These are phyloP conservation scores for Eucalyptus melliodora DNA, from an alignment of 345 rosid genomes.

Conservation along the genomic window DNA sequence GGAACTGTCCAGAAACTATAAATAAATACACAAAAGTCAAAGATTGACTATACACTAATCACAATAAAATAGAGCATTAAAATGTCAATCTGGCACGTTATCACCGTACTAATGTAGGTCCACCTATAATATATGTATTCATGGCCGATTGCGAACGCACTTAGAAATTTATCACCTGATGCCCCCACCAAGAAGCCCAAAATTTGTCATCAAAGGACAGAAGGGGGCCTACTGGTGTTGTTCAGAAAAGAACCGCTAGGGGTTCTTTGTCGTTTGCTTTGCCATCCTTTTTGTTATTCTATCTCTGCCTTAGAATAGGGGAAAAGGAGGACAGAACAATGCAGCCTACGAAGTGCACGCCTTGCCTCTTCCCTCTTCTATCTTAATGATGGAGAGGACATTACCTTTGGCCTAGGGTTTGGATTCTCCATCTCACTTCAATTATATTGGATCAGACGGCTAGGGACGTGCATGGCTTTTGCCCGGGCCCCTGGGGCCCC, in stretches of 20 bases:
- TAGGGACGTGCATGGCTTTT: not conserved
- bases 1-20: not conserved
- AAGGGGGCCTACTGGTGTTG: not conserved
- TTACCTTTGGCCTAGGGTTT: not conserved
- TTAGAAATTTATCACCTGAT: not conserved
- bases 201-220: not conserved
- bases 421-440: not conserved
- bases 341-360: not conserved
- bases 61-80: not conserved
- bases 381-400: not conserved
- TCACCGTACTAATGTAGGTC: not conserved
- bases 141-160: not conserved
- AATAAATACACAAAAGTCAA: not conserved
- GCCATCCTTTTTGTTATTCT: not conserved
- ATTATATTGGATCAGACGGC: not conserved
- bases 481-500: not conserved
- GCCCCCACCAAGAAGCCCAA: not conserved
- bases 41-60: not conserved
- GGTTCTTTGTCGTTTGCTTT: not conserved
- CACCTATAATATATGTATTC: not conserved
- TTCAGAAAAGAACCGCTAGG: not conserved
- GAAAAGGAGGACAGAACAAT: not conserved
- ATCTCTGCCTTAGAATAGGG: not conserved
- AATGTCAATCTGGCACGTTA: not conserved
- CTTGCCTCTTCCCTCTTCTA: not conserved